Percentiles rank a stretch among this genome's conserved stretches.
phyloP scores from a whole-genome alignment of 1,284 basidiomycete genomes.

The Mycosarcoma mackinlayi region DNA sequence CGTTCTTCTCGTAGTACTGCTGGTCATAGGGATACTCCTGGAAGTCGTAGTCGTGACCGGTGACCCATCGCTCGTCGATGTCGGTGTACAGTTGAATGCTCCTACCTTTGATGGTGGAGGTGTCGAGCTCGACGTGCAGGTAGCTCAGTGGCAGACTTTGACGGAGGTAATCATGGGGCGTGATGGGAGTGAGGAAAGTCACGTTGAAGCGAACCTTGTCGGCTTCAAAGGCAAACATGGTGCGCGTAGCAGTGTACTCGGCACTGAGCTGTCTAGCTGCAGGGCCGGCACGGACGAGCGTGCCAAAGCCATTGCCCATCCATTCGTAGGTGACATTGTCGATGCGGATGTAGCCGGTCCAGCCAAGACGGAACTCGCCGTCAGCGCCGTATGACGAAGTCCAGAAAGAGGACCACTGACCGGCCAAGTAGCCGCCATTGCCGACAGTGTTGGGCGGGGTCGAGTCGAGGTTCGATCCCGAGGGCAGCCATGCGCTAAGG shows the following conservation, averaged over 20 bases:
- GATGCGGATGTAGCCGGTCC: slow-evolving; percentile 60
- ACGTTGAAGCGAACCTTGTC: slow-evolving; percentile 60
- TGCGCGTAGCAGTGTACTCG: slow-evolving; percentile 62
- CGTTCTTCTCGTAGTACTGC: slow-evolving; percentile 47
- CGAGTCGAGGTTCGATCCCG: slow-evolving; percentile 42
- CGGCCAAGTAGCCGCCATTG: slow-evolving; percentile 61
- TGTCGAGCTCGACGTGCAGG: slow-evolving; percentile 59
- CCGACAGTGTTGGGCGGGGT: slow-evolving; percentile 61
- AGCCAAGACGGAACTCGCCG: slow-evolving; percentile 60
- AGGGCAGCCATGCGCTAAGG: slow-evolving; percentile 60
- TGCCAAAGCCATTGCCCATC: slow-evolving; percentile 65
- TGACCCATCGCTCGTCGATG: slow-evolving; percentile 64
- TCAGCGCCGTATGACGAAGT: slow-evolving; percentile 63
- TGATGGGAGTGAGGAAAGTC: slow-evolving; percentile 65
- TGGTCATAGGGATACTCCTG: slow-evolving; percentile 53
- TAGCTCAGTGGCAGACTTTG: slow-evolving; percentile 66
- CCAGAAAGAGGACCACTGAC: slow-evolving; percentile 61
- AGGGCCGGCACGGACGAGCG: slow-evolving; percentile 47
- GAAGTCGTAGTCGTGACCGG: slow-evolving; percentile 64
- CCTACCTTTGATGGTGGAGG: slow-evolving; percentile 33
- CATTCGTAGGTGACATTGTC: slow-evolving; percentile 61
- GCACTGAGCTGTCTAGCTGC: slow-evolving; percentile 59
- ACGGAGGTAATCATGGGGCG: slow-evolving; percentile 60
- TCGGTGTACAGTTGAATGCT: slow-evolving; percentile 59
- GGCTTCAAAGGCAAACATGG: slow-evolving; percentile 64